Evolutionary conservation across 768 basidiomycete species (phyloP), one percentile per base, ranked within the genome.

Genomic region (Boletus eberwhitei): DNA sequence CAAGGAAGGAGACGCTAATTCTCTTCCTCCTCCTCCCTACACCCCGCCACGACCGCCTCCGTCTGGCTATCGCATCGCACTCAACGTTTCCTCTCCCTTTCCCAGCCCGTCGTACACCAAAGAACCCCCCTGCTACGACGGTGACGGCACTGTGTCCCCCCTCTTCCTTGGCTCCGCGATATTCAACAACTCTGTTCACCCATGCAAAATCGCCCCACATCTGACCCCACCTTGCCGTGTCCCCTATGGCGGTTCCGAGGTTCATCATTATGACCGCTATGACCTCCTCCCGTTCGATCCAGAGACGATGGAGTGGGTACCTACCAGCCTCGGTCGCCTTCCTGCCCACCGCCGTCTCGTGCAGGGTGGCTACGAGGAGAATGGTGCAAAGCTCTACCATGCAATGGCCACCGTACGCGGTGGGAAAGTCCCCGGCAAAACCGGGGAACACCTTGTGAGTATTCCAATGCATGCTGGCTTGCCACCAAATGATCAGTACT

Each of bases 131-230:
- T 81, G 78, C 61, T 61, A 69, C 36, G 88, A 93, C 63, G 67
- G 73, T 2, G 82, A 87, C 61, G 81, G 82, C 2, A 55, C 60
- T 24, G 4, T 11, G 24, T 78, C 79, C 2, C 85, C 85, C 6
- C 65, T 91, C 55, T 93, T 77, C 72, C 60, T 93, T 32, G 90
- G 89, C 14, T 88, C 87, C 5, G 90, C 88, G 12, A 71, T 91
- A 43, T 75, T 90, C 64, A 75, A 59, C 52, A 72, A 75, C 56
- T 82, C 84, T 0, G 87, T 91, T 3, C 90, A 93, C 55, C 90
- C 90, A 4, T 92, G 90, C 80, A 93, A 93, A 75, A 81, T 92
- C 61, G 82, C 75, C 1, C 82, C 85, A 11, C 68, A 77, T 58
- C 79, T 88, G n/a, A 63, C n/a, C 64, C 78, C 59, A 59, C 74